Percentiles rank a stretch among this genome's conserved stretches.
These are phyloP conservation scores for Scheffersomyces spartinae DNA, from an alignment of 805 yeast genomes.

Conservation along the genomic window DNA sequence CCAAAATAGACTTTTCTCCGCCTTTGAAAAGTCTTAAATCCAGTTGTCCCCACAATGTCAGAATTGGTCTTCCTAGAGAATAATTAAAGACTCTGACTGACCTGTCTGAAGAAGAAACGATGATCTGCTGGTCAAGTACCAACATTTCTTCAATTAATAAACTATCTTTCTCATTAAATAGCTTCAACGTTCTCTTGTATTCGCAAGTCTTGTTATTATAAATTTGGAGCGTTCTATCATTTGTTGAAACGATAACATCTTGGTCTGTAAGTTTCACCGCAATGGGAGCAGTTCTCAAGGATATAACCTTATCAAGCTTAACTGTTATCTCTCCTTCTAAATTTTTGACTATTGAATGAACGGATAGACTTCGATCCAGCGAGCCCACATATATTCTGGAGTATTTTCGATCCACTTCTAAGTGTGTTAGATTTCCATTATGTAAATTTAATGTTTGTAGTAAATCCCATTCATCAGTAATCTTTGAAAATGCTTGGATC, in stretches of 20 bases:
- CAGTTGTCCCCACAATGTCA: constrained; percentile 45
- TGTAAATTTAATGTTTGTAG: constrained; percentile 51
- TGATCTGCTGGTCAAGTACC: constrained; percentile 17
- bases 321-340: constrained; percentile 9
- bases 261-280: constrained; percentile 22
- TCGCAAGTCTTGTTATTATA: constrained; percentile 26
- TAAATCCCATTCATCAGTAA: constrained; percentile 32
- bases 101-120: constrained; percentile 43
- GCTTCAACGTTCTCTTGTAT: constrained; percentile 24
- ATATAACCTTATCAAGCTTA: constrained; percentile 24
- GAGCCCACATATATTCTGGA: constrained; percentile 44
- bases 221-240: constrained; percentile 35
- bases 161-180: constrained; percentile 28
- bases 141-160: constrained; percentile 34
- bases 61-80: constrained; percentile 32
- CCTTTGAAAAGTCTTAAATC: no score
- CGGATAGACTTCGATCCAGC: constrained; percentile 47
- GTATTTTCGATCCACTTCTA: constrained; percentile 16
- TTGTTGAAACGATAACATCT: constrained; percentile 39
- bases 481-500: constrained; percentile 38
- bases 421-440: constrained; percentile 37
- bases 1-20: no score
- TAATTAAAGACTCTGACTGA: constrained; percentile 40
- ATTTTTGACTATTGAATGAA: constrained; percentile 29
- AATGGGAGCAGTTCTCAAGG: constrained; percentile 41